Evolutionary conservation across 2,329 filamentous ascomycete genomes (phyloP).

Genomic region (Cercospora janseana): DNA sequence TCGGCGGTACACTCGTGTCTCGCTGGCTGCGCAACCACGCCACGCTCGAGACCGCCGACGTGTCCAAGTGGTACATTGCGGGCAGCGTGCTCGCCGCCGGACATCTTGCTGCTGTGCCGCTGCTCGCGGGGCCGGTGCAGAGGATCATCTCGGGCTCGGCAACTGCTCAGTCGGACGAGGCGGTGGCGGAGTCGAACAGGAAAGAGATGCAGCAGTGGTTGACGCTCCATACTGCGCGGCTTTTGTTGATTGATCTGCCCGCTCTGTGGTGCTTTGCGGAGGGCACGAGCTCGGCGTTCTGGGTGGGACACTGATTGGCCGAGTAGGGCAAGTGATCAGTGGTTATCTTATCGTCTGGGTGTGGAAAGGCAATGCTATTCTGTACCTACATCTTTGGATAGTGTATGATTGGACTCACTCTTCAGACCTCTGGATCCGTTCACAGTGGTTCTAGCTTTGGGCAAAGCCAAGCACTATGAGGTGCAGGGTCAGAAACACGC

Average conservation of each 20-base stretch:
- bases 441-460: too few relatives aligned
- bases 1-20: constrained; percentile 26
- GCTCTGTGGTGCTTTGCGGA: constrained; percentile 35
- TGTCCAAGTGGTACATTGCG: constrained; percentile 33
- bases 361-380: too few relatives aligned
- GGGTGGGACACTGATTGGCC: too few relatives aligned
- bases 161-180: constrained; percentile 16
- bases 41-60: constrained; percentile 23
- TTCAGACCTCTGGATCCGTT: too few relatives aligned
- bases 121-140: constrained; percentile 27
- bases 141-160: constrained; percentile 24
- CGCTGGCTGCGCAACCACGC: constrained; percentile 30
- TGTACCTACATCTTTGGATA: too few relatives aligned
- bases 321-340: neutral
- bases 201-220: constrained; percentile 34
- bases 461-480: too few relatives aligned
- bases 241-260: constrained; percentile 31
- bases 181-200: constrained; percentile 26
- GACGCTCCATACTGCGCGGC: constrained; percentile 29
- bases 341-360: too few relatives aligned
- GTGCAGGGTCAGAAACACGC: too few relatives aligned
- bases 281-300: constrained; percentile 18
- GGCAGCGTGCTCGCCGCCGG: constrained; percentile 30
- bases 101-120: constrained; percentile 30
- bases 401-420: too few relatives aligned